phyloP scores from a whole-genome alignment of 805 yeast genomes.

The Pichia membranifaciens region DNA sequence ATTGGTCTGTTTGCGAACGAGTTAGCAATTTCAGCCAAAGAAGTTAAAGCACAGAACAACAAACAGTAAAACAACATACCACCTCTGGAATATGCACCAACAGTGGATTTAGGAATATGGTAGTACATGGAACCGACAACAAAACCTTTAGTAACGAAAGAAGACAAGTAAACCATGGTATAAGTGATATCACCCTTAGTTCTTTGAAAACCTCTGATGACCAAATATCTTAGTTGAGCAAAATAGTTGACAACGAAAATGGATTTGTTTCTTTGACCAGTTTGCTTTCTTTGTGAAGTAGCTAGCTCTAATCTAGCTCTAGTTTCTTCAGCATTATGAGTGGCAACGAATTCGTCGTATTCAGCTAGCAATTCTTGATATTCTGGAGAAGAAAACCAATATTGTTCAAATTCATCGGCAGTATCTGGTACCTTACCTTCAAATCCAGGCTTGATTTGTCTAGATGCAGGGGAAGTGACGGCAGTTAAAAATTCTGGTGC shows the following conservation, averaged over 20 bases:
- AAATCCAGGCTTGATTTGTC: slow-evolving; percentile 44
- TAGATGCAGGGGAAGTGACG: slow-evolving; percentile 59
- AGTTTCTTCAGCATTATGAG: slow-evolving; percentile 36
- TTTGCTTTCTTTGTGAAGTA: slow-evolving; percentile 33
- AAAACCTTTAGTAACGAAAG: slow-evolving; percentile 53
- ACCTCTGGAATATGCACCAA: slow-evolving; percentile 55
- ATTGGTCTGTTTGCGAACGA: slow-evolving; percentile 57
- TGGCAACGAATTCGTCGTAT: slow-evolving; percentile 35
- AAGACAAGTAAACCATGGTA: slow-evolving; percentile 46
- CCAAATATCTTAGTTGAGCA: slow-evolving; percentile 46
- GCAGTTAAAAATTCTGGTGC: slow-evolving; percentile 67
- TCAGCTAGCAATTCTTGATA: slow-evolving; percentile 35
- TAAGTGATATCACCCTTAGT: slow-evolving; percentile 56
- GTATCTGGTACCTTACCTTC: slow-evolving; percentile 52
- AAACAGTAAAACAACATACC: slow-evolving; percentile 57
- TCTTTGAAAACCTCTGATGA: slow-evolving; percentile 54
- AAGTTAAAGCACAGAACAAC: slow-evolving; percentile 55
- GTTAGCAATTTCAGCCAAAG: slow-evolving; percentile 57
- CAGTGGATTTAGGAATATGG: slow-evolving; percentile 44
- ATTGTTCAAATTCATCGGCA: slow-evolving; percentile 50
- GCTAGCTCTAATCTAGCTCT: slow-evolving; percentile 39
- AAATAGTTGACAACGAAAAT: slow-evolving; percentile 37
- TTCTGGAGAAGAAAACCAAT: slow-evolving; percentile 55
- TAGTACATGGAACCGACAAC: slow-evolving; percentile 57
- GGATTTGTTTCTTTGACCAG: slow-evolving; percentile 32